Conservation (phyloP, 2,329 filamentous ascomycete species). For the Penicillium brasilianum region DNA sequence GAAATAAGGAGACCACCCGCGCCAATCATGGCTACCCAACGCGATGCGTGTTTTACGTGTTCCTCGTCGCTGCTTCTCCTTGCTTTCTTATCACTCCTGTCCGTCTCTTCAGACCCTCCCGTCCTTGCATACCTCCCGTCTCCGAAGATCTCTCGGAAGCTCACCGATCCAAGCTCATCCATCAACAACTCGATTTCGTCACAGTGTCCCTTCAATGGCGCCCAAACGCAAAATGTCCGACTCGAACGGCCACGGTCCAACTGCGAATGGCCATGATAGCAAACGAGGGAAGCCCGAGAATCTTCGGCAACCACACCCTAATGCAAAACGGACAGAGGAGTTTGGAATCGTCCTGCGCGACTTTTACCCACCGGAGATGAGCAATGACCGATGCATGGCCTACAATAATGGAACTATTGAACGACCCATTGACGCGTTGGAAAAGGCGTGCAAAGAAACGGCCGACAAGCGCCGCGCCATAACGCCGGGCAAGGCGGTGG, state of each 20-base stretch:
- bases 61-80: not conserved
- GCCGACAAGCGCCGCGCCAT: constrained; percentile 58
- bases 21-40: not conserved
- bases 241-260: constrained; percentile 5
- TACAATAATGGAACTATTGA: constrained; percentile 74
- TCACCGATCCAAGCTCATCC: not conserved
- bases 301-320: constrained; percentile 36
- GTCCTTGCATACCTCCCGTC: too few species aligned
- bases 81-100: not conserved
- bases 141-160: not conserved
- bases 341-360: constrained; percentile 71
- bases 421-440: constrained; percentile 73
- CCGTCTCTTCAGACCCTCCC: not conserved
- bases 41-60: constrained; percentile 2
- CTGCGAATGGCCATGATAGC: constrained; percentile 16
- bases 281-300: constrained; percentile 27
- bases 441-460: constrained; percentile 67
- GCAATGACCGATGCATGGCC: constrained; percentile 73
- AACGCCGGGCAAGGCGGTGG: constrained; percentile 64
- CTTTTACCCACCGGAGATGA: constrained; percentile 88
- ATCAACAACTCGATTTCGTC: not conserved
- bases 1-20: constrained; percentile 12
- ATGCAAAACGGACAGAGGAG: constrained; percentile 49
- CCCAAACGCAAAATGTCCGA: constrained; percentile 35
- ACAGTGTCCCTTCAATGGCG: constrained; percentile 25